These are phyloP conservation scores for Eimeria sp. DNA, from an alignment of 169 alveolate genomes.

Conservation along the genomic window DNA sequence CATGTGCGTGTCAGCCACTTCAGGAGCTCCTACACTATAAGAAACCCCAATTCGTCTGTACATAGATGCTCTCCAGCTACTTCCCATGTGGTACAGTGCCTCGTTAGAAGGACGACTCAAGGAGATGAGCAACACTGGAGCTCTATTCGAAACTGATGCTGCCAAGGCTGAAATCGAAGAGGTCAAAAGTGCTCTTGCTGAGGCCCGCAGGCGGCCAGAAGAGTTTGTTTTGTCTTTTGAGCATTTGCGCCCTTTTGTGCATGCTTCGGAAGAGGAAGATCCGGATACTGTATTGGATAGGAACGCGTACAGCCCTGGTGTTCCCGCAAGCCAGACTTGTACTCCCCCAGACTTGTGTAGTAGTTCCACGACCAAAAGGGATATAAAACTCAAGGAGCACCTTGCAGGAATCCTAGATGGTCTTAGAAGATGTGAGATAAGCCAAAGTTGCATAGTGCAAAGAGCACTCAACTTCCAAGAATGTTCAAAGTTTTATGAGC, in stretches of 20 bases:
- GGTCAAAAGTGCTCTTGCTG: slow-evolving; percentile 42
- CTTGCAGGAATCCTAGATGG: background rate
- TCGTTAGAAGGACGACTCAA: slow-evolving; percentile 45
- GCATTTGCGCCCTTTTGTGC: slow-evolving; percentile 48
- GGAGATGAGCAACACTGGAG: slow-evolving; percentile 34
- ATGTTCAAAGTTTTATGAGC: slow-evolving; percentile 2
- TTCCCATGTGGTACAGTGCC: background rate
- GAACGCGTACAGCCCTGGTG: background rate
- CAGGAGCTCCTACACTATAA: background rate
- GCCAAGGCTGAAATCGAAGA: slow-evolving; percentile 44
- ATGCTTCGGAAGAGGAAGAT: background rate
- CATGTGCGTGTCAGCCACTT: slow-evolving; percentile 4
- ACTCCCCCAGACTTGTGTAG: background rate
- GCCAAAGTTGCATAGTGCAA: slow-evolving; percentile 17
- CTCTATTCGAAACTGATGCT: slow-evolving; percentile 63
- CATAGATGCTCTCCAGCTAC: background rate
- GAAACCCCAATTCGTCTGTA: background rate
- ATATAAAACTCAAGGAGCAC: background rate
- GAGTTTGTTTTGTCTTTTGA: slow-evolving; percentile 42
- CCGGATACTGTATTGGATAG: background rate
- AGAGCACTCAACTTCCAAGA: slow-evolving; percentile 19
- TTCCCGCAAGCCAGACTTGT: background rate
- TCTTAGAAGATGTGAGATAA: slow-evolving; percentile 46
- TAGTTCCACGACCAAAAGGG: background rate
- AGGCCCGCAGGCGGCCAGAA: slow-evolving; percentile 41